Conservation (phyloP, 768 basidiomycete genomes). For the Boletus tomentosulus region DNA sequence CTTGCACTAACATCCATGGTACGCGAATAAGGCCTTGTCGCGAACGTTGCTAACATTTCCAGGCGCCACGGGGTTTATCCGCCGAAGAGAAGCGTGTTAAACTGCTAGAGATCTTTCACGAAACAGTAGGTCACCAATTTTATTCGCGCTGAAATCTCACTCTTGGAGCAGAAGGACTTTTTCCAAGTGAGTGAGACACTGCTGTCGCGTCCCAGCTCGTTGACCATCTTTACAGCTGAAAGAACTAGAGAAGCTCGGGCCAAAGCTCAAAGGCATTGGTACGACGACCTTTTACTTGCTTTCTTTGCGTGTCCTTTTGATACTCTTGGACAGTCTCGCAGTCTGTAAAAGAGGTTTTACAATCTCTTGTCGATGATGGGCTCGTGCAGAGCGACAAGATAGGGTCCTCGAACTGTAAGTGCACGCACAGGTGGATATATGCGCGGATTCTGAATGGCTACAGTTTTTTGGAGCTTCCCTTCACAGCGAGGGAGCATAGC, state of each 20-base stretch:
- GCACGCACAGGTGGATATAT: conserved; percentile 13
- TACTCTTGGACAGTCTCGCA: conserved; percentile 60
- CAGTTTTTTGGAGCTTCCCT: conserved; percentile 96
- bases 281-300: conserved; percentile 9
- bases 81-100: conserved; percentile 87
- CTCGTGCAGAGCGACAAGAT: conserved; percentile 89
- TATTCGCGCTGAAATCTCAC: background rate
- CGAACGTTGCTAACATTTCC: background rate
- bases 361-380: conserved; percentile 82
- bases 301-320: background rate
- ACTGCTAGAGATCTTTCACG: conserved; percentile 90
- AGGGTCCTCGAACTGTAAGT: conserved; percentile 88
- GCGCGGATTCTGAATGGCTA: conserved; percentile 11
- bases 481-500: conserved; percentile 82
- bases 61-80: conserved; percentile 83
- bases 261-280: conserved; percentile 92
- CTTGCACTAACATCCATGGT: conserved; percentile 17
- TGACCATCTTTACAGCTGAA: conserved; percentile 53
- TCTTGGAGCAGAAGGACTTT: conserved; percentile 65
- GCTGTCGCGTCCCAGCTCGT: background rate
- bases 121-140: conserved; percentile 50
- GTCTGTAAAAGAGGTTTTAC: conserved; percentile 87
- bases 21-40: background rate
- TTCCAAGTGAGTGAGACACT: conserved; percentile 46
- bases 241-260: conserved; percentile 85